Conservation (phyloP, 2,329 filamentous ascomycete species). For the Knufia fluminis region DNA sequence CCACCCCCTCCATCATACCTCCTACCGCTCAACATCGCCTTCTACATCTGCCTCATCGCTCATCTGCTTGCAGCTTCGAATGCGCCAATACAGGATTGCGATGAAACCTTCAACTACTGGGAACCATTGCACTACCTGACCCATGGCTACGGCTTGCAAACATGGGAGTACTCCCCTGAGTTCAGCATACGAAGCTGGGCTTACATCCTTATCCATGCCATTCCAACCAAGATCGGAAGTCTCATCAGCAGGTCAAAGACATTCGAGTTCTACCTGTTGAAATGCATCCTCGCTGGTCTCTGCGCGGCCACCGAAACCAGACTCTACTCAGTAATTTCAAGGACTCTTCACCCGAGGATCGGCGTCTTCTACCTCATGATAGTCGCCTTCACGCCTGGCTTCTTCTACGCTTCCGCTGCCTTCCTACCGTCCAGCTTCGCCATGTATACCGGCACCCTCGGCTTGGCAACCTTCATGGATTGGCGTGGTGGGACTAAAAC, state of each 20-base stretch:
- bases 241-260: slow-evolving; percentile 43
- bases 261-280: slow-evolving; percentile 77
- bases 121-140: slow-evolving; percentile 90
- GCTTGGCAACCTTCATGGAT: slow-evolving; percentile 81
- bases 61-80: slow-evolving; percentile 69
- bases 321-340: slow-evolving; percentile 67
- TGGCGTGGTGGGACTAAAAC: slow-evolving; percentile 73
- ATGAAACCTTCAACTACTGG: slow-evolving; percentile 99
- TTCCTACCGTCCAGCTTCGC: slow-evolving; percentile 91
- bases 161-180: slow-evolving; percentile 96
- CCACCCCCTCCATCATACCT: slow-evolving; percentile 41
- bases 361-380: slow-evolving; percentile 75
- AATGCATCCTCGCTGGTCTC: slow-evolving; percentile 60
- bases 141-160: slow-evolving; percentile 88
- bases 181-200: slow-evolving; percentile 94
- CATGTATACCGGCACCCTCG: slow-evolving; percentile 88
- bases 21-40: slow-evolving; percentile 64
- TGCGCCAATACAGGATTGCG: slow-evolving; percentile 92
- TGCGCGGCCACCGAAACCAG: slow-evolving; percentile 78
- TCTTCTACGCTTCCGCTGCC: slow-evolving; percentile 82
- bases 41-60: slow-evolving; percentile 68
- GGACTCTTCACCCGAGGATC: slow-evolving; percentile 69
- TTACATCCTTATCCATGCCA: slow-evolving; percentile 72
- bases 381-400: slow-evolving; percentile 71
- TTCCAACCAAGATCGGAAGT: slow-evolving; percentile 57